A percentile compares a stretch with the other conserved stretches of the same genome.
phyloP scores from a whole-genome alignment of 73 alveolate genomes.

The Paraurostyla sp. region DNA sequence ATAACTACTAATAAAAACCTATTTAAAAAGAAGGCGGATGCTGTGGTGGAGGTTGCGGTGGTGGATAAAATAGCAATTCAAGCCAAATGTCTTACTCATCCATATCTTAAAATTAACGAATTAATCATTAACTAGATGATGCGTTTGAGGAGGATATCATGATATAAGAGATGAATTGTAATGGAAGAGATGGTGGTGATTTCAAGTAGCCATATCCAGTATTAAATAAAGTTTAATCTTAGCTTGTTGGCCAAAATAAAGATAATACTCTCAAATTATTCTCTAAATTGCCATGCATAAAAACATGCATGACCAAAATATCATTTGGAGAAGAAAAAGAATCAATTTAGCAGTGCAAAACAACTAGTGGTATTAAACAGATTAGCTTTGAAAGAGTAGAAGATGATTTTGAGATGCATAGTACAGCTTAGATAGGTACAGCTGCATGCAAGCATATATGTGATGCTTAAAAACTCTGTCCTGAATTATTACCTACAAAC shows the following conservation, averaged over 20 bases:
- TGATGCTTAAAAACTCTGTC: conserved; percentile 63
- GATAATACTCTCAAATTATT: not conserved
- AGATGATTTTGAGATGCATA: conserved; percentile 43
- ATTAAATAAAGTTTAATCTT: not conserved
- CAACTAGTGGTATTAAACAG: not conserved
- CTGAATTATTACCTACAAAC: conserved; percentile 66
- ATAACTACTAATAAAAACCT: no score
- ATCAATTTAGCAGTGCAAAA: not conserved
- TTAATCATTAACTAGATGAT: not conserved
- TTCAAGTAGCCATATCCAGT: conserved; percentile 27
- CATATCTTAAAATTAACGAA: not conserved
- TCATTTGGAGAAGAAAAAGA: conserved; percentile 15
- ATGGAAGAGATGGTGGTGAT: not conserved
- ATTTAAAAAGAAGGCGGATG: not conserved
- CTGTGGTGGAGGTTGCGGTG: not conserved
- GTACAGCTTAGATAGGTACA: conserved; percentile 18
- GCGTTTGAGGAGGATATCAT: not conserved
- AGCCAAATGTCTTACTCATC: no score
- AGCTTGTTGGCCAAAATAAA: not conserved
- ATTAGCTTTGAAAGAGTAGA: conserved; percentile 31
- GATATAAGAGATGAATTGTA: not conserved
- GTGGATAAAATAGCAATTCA: not conserved
- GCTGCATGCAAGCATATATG: conserved; percentile 56
- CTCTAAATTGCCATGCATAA: conserved; percentile 49
- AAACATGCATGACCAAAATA: conserved; percentile 45